Percentiles rank a stretch among this genome's conserved stretches.
Conservation (phyloP, 805 yeast genomes). For the Novakomyces olei region DNA sequence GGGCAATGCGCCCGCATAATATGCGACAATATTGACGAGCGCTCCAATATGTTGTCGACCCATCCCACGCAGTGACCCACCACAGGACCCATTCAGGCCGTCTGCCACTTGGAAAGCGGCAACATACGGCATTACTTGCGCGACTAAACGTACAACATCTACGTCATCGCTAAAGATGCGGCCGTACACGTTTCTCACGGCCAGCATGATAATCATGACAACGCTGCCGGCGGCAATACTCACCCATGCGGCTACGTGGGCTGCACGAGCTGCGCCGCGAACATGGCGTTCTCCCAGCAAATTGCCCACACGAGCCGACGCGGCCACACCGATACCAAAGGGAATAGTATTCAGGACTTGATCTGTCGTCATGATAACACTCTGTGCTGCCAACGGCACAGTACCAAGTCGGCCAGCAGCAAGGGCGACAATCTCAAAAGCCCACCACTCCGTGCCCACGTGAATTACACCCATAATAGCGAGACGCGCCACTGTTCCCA, state of each 20-base stretch:
- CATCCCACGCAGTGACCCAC: conserved; percentile 53
- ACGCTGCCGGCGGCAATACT: conserved; percentile 15
- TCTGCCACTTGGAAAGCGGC: conserved; percentile 47
- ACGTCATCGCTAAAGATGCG: conserved; percentile 38
- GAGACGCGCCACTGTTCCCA: conserved; percentile 19
- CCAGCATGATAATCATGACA: conserved; percentile 19
- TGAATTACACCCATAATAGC: conserved; percentile 33
- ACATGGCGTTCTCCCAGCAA: conserved; percentile 23
- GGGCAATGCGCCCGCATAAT: conserved; percentile 52
- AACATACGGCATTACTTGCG: conserved; percentile 36
- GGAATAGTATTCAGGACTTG: conserved; percentile 32
- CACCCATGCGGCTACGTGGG: conserved; percentile 20
- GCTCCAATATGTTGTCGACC: conserved; percentile 62
- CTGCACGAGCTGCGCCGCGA: conserved; percentile 21
- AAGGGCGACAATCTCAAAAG: conserved; percentile 35
- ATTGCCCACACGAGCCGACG: conserved; percentile 34
- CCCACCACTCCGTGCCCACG: conserved; percentile 34
- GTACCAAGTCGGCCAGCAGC: conserved; percentile 33
- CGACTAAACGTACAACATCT: conserved; percentile 31
- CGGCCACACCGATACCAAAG: conserved; percentile 35
- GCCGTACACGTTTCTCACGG: conserved; percentile 30
- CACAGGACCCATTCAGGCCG: conserved; percentile 46
- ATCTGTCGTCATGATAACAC: conserved; percentile 30
- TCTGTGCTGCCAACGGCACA: conserved; percentile 32
- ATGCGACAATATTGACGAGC: conserved; percentile 40